Evolutionary conservation across 768 basidiomycete species (phyloP).

Genomic region (Cystoderma amianthinum): DNA sequence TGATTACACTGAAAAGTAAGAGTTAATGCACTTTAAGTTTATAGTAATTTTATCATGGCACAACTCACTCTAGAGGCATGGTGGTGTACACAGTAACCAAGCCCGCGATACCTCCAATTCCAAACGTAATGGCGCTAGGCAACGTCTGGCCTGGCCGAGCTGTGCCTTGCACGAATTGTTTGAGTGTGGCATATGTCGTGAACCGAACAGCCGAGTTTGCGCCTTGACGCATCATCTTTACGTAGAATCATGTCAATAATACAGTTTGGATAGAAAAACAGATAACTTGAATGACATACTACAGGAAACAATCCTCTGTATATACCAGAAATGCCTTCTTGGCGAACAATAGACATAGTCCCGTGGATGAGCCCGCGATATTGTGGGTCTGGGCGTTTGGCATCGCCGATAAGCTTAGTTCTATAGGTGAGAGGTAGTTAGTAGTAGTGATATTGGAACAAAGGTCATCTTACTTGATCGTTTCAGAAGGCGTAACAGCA

Average conservation of each 20-base stretch:
- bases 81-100: constrained; percentile 91
- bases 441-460: no score
- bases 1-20: constrained; percentile 67
- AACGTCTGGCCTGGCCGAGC: constrained; percentile 78
- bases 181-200: constrained; percentile 90
- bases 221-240: constrained; percentile 93
- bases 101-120: constrained; percentile 89
- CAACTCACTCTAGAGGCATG: constrained; percentile 72
- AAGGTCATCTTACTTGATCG: constrained; percentile 75
- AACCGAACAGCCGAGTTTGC: constrained; percentile 96
- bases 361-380: constrained; percentile 88
- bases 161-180: constrained; percentile 86
- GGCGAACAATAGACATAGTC: constrained; percentile 66
- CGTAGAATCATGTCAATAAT: constrained; percentile 1
- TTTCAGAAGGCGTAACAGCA: constrained; percentile 96
- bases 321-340: constrained; percentile 80
- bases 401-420: constrained; percentile 95
- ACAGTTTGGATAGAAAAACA: no score
- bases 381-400: constrained; percentile 76
- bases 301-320: constrained; percentile 94
- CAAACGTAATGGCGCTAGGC: constrained; percentile 87
- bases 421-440: no score
- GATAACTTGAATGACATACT: constrained; percentile 32
- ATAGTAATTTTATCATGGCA: no score
- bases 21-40: background rate